A percentile compares a stretch with the other conserved stretches of the same genome.
These are phyloP conservation scores for Heterobasidion occidentale DNA, from an alignment of 1,284 basidiomycete genomes.

Conservation along the genomic window DNA sequence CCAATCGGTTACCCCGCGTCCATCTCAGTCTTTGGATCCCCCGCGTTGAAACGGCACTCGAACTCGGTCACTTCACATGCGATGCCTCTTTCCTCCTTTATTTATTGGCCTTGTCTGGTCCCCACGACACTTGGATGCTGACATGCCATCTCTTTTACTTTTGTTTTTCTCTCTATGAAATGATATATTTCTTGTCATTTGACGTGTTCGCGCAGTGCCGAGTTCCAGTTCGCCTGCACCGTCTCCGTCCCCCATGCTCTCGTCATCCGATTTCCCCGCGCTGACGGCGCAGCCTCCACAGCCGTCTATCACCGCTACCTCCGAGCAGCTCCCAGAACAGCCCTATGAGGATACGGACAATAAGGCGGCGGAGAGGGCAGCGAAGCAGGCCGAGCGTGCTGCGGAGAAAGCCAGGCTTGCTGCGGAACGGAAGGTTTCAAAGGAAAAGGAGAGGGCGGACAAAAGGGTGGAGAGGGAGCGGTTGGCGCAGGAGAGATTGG, in stretches of 20 bases:
- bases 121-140: conserved; percentile 22
- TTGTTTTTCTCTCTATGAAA: conserved; percentile 19
- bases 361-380: conserved; percentile 26
- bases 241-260: conserved; percentile 35
- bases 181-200: conserved; percentile 17
- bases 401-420: conserved; percentile 22
- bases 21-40: background rate
- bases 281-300: conserved; percentile 26
- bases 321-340: conserved; percentile 8
- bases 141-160: conserved; percentile 22
- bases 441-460: conserved; percentile 27
- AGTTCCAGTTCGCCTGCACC: conserved; percentile 39
- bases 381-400: conserved; percentile 13
- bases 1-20: background rate
- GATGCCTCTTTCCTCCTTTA: conserved; percentile 3
- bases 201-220: conserved; percentile 38
- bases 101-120: conserved; percentile 20
- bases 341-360: conserved; percentile 24
- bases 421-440: conserved; percentile 29
- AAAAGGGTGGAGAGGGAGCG: conserved; percentile 16
- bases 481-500: conserved; percentile 31
- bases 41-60: background rate
- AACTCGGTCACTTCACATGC: background rate
- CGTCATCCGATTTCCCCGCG: conserved; percentile 67
- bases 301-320: conserved; percentile 17